phyloP scores from a whole-genome alignment of 148 eudicot species.

The Chenopodium suecicum region DNA sequence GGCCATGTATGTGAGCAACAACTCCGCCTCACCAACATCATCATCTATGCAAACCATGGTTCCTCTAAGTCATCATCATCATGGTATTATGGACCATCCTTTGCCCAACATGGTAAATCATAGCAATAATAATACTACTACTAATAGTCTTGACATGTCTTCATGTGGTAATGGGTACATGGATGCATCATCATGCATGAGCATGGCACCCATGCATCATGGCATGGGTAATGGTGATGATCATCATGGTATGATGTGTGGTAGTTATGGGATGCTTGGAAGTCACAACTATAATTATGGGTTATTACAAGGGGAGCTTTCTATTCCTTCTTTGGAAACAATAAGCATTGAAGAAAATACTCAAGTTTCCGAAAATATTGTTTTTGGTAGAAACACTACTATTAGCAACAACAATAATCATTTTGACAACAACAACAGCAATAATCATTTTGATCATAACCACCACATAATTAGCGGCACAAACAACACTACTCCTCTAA shows the following conservation, averaged over 20 bases:
- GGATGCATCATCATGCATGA: slow-evolving; percentile 38
- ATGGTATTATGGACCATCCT: slow-evolving; percentile 18
- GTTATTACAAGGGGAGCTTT: slow-evolving; percentile 40
- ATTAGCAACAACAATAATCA: slow-evolving; percentile 27
- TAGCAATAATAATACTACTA: background rate
- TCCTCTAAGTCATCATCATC: slow-evolving; percentile 33
- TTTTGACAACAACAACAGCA: slow-evolving; percentile 24
- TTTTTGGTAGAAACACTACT: slow-evolving; percentile 30
- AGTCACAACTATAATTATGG: slow-evolving; percentile 29
- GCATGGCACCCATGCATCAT: slow-evolving; percentile 39
- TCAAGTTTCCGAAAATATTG: slow-evolving; percentile 25
- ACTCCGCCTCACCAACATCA: slow-evolving; percentile 41
- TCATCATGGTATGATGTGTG: slow-evolving; percentile 36
- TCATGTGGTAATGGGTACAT: slow-evolving; percentile 32
- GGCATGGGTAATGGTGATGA: slow-evolving; percentile 26
- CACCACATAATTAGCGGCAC: slow-evolving; percentile 32
- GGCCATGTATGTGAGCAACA: slow-evolving; percentile 47
- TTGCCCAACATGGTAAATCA: slow-evolving; percentile 36
- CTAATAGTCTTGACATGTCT: slow-evolving; percentile 23
- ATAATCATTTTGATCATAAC: slow-evolving; percentile 34
- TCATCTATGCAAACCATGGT: slow-evolving; percentile 37
- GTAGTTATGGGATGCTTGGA: slow-evolving; percentile 37
- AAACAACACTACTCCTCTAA: slow-evolving; percentile 24
- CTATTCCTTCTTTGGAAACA: slow-evolving; percentile 54
- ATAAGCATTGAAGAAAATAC: slow-evolving; percentile 35